These are phyloP conservation scores for Xerophyta viscosa DNA, from an alignment of 106 monocot species.

Conservation along the genomic window DNA sequence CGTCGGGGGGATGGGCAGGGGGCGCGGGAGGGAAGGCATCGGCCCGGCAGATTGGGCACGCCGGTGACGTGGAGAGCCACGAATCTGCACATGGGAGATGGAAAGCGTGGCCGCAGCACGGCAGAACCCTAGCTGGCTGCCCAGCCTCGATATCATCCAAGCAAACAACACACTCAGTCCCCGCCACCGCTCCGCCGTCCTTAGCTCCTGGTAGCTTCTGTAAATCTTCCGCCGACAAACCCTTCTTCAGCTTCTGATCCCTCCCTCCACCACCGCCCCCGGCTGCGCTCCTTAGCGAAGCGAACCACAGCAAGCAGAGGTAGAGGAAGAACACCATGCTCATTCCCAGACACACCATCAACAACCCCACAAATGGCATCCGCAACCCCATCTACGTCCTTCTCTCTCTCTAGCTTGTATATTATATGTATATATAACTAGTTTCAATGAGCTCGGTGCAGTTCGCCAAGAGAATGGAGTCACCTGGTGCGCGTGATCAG, in stretches of 20 bases:
- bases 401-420: constrained; percentile 4
- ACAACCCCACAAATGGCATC: constrained; percentile 4
- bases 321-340: constrained; percentile 5
- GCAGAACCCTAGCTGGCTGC: constrained; percentile 13
- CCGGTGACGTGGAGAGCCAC: constrained; percentile 14
- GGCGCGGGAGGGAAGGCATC: background rate
- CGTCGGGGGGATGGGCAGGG: background rate
- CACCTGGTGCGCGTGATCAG: background rate
- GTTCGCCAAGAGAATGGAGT: background rate
- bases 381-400: background rate
- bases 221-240: background rate
- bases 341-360: constrained; percentile 2
- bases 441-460: background rate
- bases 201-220: background rate
- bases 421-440: background rate
- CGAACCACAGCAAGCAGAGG: constrained; percentile 4
- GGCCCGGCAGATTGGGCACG: constrained; percentile 21
- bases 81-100: constrained; percentile 15
- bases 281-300: background rate
- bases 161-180: constrained; percentile 9
- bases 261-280: background rate
- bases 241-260: background rate
- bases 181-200: background rate
- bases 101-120: constrained; percentile 20
- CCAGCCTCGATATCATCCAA: constrained; percentile 6